Conservation (phyloP, 2,329 filamentous ascomycete genomes). For the Pezicula carpinea region DNA sequence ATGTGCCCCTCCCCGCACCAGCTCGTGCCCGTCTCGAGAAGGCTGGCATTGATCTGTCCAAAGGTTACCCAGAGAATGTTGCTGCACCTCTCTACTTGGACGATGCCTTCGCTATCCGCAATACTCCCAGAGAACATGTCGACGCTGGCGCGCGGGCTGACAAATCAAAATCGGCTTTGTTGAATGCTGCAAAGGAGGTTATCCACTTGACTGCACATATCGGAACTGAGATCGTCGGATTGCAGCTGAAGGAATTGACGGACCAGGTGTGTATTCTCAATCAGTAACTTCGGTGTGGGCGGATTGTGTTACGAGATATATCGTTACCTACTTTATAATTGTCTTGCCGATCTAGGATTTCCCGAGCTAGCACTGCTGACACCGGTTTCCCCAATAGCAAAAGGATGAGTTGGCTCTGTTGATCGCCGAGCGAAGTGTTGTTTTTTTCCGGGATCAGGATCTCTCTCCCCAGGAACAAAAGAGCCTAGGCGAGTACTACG, state of each 20-base stretch:
- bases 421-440: constrained; percentile 36
- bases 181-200: constrained; percentile 58
- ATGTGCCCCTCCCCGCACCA: constrained; percentile 53
- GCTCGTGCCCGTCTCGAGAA: constrained; percentile 58
- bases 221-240: constrained; percentile 36
- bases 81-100: constrained; percentile 63
- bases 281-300: too few species aligned
- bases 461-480: constrained; percentile 59
- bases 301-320: too few species aligned
- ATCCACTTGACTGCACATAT: constrained; percentile 42
- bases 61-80: constrained; percentile 68
- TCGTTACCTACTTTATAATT: too few species aligned
- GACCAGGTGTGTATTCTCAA: constrained; percentile 14
- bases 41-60: constrained; percentile 63
- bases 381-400: constrained; percentile 29
- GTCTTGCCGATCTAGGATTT: too few species aligned
- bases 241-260: constrained; percentile 35
- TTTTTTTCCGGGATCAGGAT: constrained; percentile 34
- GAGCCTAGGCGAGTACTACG: constrained; percentile 57
- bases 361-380: too few species aligned
- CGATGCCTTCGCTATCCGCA: constrained; percentile 62
- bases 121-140: constrained; percentile 47
- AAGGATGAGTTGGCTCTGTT: constrained; percentile 38
- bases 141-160: constrained; percentile 63
- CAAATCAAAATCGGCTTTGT: constrained; percentile 55